Evolutionary conservation across 306 rosid species (phyloP).

Genomic region (Trichosanthes cucumerina): DNA sequence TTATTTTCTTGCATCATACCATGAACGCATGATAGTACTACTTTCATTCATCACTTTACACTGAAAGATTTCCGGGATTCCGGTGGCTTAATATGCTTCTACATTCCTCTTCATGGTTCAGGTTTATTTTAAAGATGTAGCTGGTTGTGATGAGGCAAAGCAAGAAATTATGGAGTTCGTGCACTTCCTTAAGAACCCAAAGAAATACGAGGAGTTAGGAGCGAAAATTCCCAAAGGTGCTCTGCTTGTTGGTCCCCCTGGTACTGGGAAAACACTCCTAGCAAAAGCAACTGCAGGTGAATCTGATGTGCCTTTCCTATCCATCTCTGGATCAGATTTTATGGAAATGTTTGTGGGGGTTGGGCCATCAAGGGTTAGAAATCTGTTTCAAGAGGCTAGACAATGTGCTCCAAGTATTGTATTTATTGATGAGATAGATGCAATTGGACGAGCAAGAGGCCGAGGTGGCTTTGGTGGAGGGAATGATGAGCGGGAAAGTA

Average conservation of each 20-base stretch:
- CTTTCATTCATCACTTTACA: not conserved
- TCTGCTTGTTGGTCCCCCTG: constrained; percentile 90
- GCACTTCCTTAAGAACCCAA: constrained; percentile 86
- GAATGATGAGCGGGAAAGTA: constrained; percentile 94
- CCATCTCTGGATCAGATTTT: constrained; percentile 90
- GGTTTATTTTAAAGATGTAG: constrained; percentile 88
- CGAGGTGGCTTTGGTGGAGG: constrained; percentile 77
- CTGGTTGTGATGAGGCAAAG: constrained; percentile 97
- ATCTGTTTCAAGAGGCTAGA: constrained; percentile 88
- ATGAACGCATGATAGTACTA: not conserved
- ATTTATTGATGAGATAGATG: constrained; percentile 94
- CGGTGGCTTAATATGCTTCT: not conserved
- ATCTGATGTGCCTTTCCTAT: constrained; percentile 83
- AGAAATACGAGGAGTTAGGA: constrained; percentile 87
- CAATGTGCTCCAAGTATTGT: constrained; percentile 88
- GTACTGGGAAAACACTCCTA: constrained; percentile 93
- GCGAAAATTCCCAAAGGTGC: constrained; percentile 97
- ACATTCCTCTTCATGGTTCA: constrained; percentile 14
- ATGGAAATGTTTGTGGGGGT: constrained; percentile 95
- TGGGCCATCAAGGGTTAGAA: constrained; percentile 92
- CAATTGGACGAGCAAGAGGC: constrained; percentile 95
- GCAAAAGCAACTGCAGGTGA: constrained; percentile 99
- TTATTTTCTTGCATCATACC: not conserved
- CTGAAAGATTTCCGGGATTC: not conserved
- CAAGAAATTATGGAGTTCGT: constrained; percentile 94